Evolutionary conservation across 495 filamentous ascomycete genomes (phyloP).

Genomic region (Penicillium turbatum): DNA sequence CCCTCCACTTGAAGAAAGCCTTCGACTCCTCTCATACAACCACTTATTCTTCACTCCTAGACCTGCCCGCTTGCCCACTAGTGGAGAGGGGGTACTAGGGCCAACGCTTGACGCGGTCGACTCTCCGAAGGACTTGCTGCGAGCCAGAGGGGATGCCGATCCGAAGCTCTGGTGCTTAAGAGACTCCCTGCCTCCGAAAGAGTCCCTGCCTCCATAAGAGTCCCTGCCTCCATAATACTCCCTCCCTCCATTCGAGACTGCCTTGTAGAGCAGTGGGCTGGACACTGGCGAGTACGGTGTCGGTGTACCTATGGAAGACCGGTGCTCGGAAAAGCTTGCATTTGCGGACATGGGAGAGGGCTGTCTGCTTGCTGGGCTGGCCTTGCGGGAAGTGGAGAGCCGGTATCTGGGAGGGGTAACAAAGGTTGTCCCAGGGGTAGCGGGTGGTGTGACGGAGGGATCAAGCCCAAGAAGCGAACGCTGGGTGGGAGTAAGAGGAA

Average conservation of each 20-base stretch:
- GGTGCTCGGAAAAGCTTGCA: slow-evolving; percentile 39
- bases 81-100: slow-evolving; percentile 62
- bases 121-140: slow-evolving; percentile 50
- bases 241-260: slow-evolving; percentile 46
- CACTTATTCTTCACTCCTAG: slow-evolving; percentile 82
- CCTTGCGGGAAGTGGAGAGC: slow-evolving; percentile 61
- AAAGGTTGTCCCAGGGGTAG: slow-evolving; percentile 62
- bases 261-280: slow-evolving; percentile 70
- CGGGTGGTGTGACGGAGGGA: slow-evolving; percentile 56
- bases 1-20: slow-evolving; percentile 42
- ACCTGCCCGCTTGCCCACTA: slow-evolving; percentile 58
- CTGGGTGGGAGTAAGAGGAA: slow-evolving; percentile 86
- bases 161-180: slow-evolving; percentile 61
- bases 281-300: slow-evolving; percentile 48
- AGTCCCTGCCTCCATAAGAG: too few relatives aligned
- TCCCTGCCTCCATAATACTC: slow-evolving; percentile 24
- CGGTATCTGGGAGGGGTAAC: slow-evolving; percentile 86
- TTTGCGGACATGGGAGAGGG: slow-evolving; percentile 49
- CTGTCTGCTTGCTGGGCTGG: slow-evolving; percentile 48
- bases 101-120: slow-evolving; percentile 32
- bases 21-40: slow-evolving; percentile 73
- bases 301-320: slow-evolving; percentile 33
- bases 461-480: slow-evolving; percentile 78
- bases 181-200: slow-evolving; percentile 25
- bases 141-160: slow-evolving; percentile 34